These are phyloP conservation scores for Puccinellia tenuiflora DNA, from an alignment of 176 grass and related monocot genomes.

Conservation along the genomic window DNA sequence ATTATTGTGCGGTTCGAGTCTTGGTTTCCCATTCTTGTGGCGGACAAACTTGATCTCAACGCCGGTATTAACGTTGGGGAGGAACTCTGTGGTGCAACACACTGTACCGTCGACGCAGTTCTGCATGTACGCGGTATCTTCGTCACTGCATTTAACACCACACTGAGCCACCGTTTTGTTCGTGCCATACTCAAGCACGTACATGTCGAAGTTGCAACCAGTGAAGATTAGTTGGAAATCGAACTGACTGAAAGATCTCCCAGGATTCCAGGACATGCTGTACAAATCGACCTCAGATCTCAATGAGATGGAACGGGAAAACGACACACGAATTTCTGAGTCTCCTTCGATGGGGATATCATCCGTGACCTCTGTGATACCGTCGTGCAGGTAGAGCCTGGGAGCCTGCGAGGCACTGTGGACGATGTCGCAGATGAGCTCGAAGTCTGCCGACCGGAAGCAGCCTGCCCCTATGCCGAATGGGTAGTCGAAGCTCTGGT, in stretches of 20 bases:
- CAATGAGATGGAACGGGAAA: neutral
- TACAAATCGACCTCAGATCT: neutral
- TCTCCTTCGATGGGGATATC: accelerated
- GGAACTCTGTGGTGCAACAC: neutral
- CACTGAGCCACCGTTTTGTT: neutral
- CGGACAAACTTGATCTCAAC: neutral
- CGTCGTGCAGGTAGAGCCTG: neutral
- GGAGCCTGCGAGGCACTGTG: neutral
- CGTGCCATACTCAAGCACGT: neutral
- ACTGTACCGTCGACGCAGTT: constrained; percentile 2
- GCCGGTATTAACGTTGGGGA: accelerated
- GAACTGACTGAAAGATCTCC: neutral
- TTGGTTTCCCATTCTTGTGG: neutral
- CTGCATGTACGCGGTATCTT: neutral
- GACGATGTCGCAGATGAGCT: neutral
- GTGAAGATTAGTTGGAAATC: accelerated
- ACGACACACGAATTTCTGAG: neutral
- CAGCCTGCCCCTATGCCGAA: neutral
- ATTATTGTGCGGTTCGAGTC: neutral
- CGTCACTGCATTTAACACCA: neutral
- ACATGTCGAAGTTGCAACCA: neutral
- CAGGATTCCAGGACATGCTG: neutral
- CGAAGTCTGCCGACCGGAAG: neutral
- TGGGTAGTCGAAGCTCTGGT: neutral
- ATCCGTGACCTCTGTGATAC: neutral